These are phyloP conservation scores for Caryopteris hybrid DNA, from an alignment of 305 asterid genomes.

Conservation along the genomic window DNA sequence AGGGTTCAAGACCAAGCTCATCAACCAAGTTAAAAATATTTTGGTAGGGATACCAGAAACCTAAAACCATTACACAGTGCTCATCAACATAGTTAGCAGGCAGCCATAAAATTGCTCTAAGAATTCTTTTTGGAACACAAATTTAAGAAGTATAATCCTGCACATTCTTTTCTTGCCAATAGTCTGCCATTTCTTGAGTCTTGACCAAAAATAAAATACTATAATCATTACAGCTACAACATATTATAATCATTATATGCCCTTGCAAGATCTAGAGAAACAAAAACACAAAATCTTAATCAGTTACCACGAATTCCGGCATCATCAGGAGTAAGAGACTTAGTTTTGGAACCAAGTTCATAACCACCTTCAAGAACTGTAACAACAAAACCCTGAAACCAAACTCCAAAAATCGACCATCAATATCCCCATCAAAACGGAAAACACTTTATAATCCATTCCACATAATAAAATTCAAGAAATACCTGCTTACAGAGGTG, in stretches of 20 bases:
- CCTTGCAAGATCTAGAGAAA: background rate
- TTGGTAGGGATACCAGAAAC: conserved; percentile 52
- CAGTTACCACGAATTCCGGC: conserved; percentile 47
- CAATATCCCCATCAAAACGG: background rate
- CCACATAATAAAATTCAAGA: background rate
- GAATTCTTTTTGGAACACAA: background rate
- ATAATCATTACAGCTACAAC: background rate
- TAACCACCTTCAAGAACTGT: conserved; percentile 72
- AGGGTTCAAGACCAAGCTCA: conserved; percentile 58
- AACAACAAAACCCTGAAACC: conserved; percentile 60
- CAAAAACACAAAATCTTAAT: background rate
- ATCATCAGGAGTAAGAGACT: conserved; percentile 51
- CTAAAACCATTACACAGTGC: conserved; percentile 20
- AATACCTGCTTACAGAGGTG: conserved; percentile 61
- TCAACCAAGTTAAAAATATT: conserved; percentile 53
- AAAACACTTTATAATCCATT: background rate
- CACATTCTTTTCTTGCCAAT: background rate
- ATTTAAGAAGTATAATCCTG: background rate
- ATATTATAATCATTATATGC: background rate
- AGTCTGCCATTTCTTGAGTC: too few relatives aligned
- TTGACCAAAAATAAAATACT: too few relatives aligned
- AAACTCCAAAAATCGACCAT: background rate
- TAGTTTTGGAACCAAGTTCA: conserved; percentile 47
- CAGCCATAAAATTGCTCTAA: background rate
- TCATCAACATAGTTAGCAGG: background rate